phyloP scores from a whole-genome alignment of 306 rosid genomes.

The Prunus mume region DNA sequence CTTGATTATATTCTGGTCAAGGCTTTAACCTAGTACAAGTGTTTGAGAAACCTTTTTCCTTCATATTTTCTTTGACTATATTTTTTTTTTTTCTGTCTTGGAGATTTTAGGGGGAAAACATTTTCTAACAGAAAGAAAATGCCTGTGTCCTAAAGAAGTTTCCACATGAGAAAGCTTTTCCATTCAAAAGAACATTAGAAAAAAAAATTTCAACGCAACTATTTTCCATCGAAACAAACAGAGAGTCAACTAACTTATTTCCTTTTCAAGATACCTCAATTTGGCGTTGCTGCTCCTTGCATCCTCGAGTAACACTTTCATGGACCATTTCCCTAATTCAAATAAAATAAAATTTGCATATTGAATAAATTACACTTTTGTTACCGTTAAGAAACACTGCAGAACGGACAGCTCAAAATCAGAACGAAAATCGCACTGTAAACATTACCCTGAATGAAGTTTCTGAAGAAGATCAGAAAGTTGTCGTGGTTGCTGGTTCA shows the following conservation, averaged over 20 bases:
- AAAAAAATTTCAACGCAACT: neutral
- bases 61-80: neutral
- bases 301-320: slow-evolving; percentile 73
- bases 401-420: slow-evolving; percentile 12
- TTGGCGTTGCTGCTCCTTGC: slow-evolving; percentile 96
- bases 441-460: slow-evolving; percentile 80
- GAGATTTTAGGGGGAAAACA: neutral
- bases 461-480: slow-evolving; percentile 84
- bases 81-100: neutral
- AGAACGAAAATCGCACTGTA: slow-evolving; percentile 13
- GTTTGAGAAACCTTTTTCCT: neutral
- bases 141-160: neutral
- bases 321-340: slow-evolving; percentile 70
- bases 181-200: neutral
- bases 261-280: slow-evolving; percentile 60
- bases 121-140: neutral
- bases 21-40: neutral
- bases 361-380: slow-evolving; percentile 13
- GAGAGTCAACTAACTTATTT: neutral
- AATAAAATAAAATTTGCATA: slow-evolving; percentile 12
- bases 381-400: slow-evolving; percentile 9
- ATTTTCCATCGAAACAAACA: neutral
- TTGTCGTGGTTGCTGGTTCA: slow-evolving; percentile 87
- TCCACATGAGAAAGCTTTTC: neutral
- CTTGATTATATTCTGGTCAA: neutral